phyloP scores from a whole-genome alignment of 2,329 filamentous ascomycete species.

The Tolypocladium inflatum region DNA sequence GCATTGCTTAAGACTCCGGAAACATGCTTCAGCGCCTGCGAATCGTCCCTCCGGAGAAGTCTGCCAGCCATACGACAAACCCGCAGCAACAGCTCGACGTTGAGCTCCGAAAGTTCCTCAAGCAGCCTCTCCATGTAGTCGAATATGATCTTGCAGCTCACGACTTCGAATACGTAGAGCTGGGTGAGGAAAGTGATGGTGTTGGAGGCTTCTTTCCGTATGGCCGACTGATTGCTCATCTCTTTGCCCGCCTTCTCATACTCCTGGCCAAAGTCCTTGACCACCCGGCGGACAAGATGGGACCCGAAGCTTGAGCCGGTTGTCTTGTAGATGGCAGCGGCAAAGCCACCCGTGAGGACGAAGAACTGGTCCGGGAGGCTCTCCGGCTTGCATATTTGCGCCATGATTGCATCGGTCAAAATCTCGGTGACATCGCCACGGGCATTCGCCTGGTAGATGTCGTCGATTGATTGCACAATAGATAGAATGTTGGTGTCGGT shows the following conservation, averaged over 20 bases:
- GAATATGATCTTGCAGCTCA: constrained; percentile 75
- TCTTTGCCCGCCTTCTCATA: constrained; percentile 39
- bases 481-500: constrained; percentile 84
- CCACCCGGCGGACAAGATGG: constrained; percentile 69
- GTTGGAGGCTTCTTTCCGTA: constrained; percentile 46
- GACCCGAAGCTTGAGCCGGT: constrained; percentile 86
- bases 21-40: constrained; percentile 80
- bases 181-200: constrained; percentile 75
- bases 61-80: constrained; percentile 75
- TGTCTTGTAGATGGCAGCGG: constrained; percentile 78
- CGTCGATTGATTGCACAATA: constrained; percentile 73
- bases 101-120: constrained; percentile 65
- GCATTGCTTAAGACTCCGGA: constrained; percentile 68
- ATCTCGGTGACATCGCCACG: constrained; percentile 82
- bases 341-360: constrained; percentile 82
- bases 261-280: constrained; percentile 62
- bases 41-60: constrained; percentile 80
- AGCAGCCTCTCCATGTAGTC: constrained; percentile 82
- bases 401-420: constrained; percentile 67
- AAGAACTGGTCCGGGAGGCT: constrained; percentile 80
- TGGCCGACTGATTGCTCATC: constrained; percentile 27
- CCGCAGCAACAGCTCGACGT: constrained; percentile 79
- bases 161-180: constrained; percentile 85
- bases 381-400: constrained; percentile 71
- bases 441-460: constrained; percentile 73